Percentiles rank a stretch among this genome's conserved stretches.
Conservation (phyloP, 2,329 filamentous ascomycete genomes). For the Xylaria sp. region DNA sequence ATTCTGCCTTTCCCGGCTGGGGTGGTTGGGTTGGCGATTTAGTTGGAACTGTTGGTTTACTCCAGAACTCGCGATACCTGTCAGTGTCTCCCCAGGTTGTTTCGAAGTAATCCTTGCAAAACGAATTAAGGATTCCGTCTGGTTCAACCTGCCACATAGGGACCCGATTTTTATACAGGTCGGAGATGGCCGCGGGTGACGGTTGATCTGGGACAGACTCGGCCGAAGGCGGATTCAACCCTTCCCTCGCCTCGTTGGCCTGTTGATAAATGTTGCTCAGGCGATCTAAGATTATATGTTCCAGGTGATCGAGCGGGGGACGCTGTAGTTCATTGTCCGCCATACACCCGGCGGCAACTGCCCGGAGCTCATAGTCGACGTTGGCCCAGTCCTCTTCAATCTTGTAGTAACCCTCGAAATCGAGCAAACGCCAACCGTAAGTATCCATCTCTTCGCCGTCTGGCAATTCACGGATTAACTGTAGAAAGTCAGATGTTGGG, state of each 20-base stretch:
- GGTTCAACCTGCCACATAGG: background rate
- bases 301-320: background rate
- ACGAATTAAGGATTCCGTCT: background rate
- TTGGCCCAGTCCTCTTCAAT: background rate
- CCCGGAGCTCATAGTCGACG: conserved; percentile 1
- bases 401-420: background rate
- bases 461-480: background rate
- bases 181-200: background rate
- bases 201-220: background rate
- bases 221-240: background rate
- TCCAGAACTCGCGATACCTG: conserved; percentile 1
- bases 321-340: fast-evolving
- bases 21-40: no score
- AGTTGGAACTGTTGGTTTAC: background rate
- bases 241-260: background rate
- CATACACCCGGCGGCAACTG: conserved; percentile 11
- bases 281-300: background rate
- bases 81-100: background rate
- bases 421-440: conserved; percentile 15
- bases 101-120: conserved; percentile 10
- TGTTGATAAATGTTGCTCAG: background rate
- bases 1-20: no score
- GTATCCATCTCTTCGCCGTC: background rate
- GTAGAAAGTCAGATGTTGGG: background rate
- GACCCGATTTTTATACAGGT: background rate